Evolutionary conservation across 768 basidiomycete genomes (phyloP), one percentile per base, ranked within the genome.

Genomic region (Naganishia kalamii): DNA sequence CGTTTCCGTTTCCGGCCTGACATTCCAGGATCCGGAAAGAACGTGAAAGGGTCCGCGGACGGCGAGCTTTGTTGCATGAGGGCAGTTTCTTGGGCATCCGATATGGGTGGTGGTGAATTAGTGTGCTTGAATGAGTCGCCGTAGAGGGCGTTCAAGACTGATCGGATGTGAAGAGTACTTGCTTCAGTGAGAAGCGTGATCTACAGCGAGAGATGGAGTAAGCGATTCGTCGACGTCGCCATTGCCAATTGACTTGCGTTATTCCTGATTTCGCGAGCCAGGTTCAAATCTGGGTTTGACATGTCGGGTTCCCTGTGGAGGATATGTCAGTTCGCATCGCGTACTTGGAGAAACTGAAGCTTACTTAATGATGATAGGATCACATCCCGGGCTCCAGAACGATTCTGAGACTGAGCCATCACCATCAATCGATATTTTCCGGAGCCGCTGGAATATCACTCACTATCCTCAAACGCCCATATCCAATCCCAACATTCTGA

Each of bases 291-390:
- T 40, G 12, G 1, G 12, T 19, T 11, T 33, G 4, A 23, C 21
- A 57, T 17, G 25, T 57, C 54, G 5, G 54, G 54, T 25, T 57
- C 54, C 23, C 54, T 57, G n/a, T n/a, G 8, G 27, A 40, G 3
- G 12, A 12, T 33, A 17, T 32, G 25, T 23, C 35, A 37, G 25
- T 35, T 21, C 30, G 7, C 12, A 19, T 30, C 33, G 13, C 43
- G 30, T 30, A 13, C 3, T 21, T 35, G n/a, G 19, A n/a, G 10
- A n/a, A 35, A 19, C 1, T 25, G 19, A 21, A 12, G 37, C 54
- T 57, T 27, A 57, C 54, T 57, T 57, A 21, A 57, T 57, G 19
- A 57, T 23, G 37, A 57, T 23, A 8, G 54, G 54, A 8, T 57
- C 37, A 27, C 54, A 57, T 23, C 54, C 54, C 23, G 35, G 33